Base-by-base conservation (phyloP, 2,329 filamentous ascomycete species). In the Orbilia ellipsospora region DNA sequence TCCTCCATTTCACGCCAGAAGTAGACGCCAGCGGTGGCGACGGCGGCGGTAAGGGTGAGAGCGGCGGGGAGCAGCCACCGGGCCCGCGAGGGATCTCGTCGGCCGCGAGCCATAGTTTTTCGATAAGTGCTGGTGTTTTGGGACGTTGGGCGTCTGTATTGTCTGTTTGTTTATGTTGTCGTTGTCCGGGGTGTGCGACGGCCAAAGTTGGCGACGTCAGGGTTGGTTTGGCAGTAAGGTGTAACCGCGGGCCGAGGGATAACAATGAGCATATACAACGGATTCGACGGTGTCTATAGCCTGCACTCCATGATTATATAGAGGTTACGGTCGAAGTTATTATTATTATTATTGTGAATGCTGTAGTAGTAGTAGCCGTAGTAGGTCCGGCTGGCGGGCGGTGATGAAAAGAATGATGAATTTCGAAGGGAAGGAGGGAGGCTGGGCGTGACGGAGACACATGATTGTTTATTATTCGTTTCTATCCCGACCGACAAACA, bases 1-100 rank as follows among this genome's bases (percentile, higher is more conserved):
- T 76, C 73, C 52, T 76, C 73, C 73, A 76, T 76, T 55, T 76
- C 73, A 31, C 57, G 61, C 73, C 73, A 76, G 26, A 76, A 76
- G 48, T 76, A 76, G 50, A 76, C 73, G 20, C 70, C 70, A 16
- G 73, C 73, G n/a, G 73, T 76, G 45, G 73, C 73, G 51, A 76
- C 73, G 20, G 73, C 73, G 15, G 73, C 73, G 44, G 73, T 76
- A 18, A 76, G 65, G 23, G 73, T 76, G 6, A 76, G 65, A 23
- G 66, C 73, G 15, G 73, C 73, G 5, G 73, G 73, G n/a, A 76
- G 60, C 42, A 76, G 54, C 73, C 73, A 76, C 40, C 73, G 73
- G 60, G 64, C 60, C 48, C 73, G 73, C 70, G 63, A 65, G 57
- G 56, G 56, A 51, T 74, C 70, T 64, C 70, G 59, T 68, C 70